A percentile compares a stretch with the other conserved stretches of the same genome.
Conservation (phyloP, 805 yeast genomes). For the Wickerhamomyces bisporus region DNA sequence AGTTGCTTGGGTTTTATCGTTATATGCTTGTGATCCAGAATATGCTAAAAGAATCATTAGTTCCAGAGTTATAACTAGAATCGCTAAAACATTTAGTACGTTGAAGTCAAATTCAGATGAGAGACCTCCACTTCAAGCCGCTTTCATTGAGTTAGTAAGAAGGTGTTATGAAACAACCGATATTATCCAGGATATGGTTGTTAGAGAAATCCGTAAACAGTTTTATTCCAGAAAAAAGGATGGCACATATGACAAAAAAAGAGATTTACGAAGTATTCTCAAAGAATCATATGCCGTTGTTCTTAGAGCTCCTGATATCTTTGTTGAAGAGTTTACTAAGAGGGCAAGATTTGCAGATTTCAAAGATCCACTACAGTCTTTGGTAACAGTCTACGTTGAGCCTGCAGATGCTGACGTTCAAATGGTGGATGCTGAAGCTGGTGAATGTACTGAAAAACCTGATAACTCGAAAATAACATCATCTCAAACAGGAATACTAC, state of each 20-base stretch:
- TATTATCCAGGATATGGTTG: constrained; percentile 43
- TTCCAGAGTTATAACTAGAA: constrained; percentile 41
- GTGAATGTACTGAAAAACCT: constrained; percentile 9
- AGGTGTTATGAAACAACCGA: constrained; percentile 62
- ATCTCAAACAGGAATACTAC: constrained; percentile 54
- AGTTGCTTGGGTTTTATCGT: constrained; percentile 47
- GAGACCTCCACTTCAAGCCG: constrained; percentile 37
- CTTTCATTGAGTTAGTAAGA: constrained; percentile 53
- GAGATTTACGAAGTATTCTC: constrained; percentile 42
- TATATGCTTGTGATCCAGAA: constrained; percentile 43
- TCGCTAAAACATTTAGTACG: constrained; percentile 39
- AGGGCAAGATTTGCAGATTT: constrained; percentile 40
- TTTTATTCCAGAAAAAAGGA: constrained; percentile 32
- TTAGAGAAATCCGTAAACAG: constrained; percentile 43
- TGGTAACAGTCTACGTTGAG: constrained; percentile 18
- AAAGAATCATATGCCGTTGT: constrained; percentile 45
- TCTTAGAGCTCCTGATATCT: constrained; percentile 43
- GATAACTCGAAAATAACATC: constrained; percentile 12
- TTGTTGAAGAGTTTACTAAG: constrained; percentile 39
- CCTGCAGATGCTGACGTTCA: constrained; percentile 17
- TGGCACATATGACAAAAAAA: constrained; percentile 25
- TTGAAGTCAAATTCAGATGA: constrained; percentile 30
- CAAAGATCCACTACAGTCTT: constrained; percentile 31
- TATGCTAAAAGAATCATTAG: constrained; percentile 36
- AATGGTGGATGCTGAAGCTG: constrained; percentile 17